Evolutionary conservation across 345 rosid species (phyloP).

Genomic region (Bruguiera gymnorhiza): DNA sequence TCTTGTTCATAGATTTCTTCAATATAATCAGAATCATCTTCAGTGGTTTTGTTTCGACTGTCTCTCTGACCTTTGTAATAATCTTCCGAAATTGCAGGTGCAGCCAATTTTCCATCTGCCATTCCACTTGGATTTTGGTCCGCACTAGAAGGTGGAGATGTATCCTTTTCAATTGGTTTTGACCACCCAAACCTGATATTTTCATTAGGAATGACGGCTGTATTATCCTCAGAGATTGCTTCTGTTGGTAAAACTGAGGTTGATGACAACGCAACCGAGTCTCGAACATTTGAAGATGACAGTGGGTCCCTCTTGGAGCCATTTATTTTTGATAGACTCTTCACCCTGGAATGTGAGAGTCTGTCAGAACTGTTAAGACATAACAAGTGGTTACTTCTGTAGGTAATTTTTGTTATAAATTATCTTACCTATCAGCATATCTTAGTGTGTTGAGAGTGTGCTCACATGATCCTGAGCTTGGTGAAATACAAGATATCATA

Average conservation of each 20-base stretch:
- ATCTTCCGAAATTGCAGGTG: slow-evolving; percentile 23
- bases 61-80: slow-evolving; percentile 23
- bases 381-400: not conserved
- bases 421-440: slow-evolving; percentile 59
- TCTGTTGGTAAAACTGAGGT: slow-evolving; percentile 29
- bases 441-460: slow-evolving; percentile 67
- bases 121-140: slow-evolving; percentile 39
- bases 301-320: slow-evolving; percentile 42
- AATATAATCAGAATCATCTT: slow-evolving; percentile 27
- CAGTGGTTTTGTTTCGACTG: slow-evolving; percentile 16
- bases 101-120: slow-evolving; percentile 28
- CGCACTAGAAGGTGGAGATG: slow-evolving; percentile 30
- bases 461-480: slow-evolving; percentile 67
- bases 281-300: slow-evolving; percentile 44
- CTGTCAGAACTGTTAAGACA: slow-evolving; percentile 18
- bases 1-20: slow-evolving; percentile 30
- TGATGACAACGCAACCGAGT: slow-evolving; percentile 36
- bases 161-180: slow-evolving; percentile 36
- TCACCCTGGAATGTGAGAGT: slow-evolving; percentile 44
- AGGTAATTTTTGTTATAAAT: not conserved
- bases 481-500: slow-evolving; percentile 70
- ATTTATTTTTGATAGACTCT: slow-evolving; percentile 58
- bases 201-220: slow-evolving; percentile 30
- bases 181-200: slow-evolving; percentile 43
- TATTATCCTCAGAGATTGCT: slow-evolving; percentile 30